Evolutionary conservation across 179 eudicot species (phyloP).

Genomic region (Beta lomatogona): DNA sequence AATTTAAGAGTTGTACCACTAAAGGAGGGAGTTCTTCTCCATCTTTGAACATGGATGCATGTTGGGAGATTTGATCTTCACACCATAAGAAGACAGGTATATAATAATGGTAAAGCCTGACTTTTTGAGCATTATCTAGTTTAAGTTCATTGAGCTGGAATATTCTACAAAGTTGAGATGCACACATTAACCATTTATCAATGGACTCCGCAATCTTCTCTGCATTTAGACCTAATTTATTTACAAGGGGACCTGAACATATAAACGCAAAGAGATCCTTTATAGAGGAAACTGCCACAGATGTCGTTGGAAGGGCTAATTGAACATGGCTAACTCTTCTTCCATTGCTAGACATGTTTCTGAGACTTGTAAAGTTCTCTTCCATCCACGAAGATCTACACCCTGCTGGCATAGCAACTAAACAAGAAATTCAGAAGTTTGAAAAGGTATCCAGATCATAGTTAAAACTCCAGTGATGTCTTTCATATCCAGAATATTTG

Average conservation of each 20-base stretch:
- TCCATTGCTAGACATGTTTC: constrained; percentile 34
- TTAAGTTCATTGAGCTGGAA: constrained; percentile 73
- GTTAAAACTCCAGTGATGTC: neutral
- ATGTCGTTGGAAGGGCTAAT: constrained; percentile 47
- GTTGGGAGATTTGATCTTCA: constrained; percentile 73
- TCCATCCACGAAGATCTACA: constrained; percentile 57
- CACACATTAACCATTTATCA: constrained; percentile 78
- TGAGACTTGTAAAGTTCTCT: constrained; percentile 35
- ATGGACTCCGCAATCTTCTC: constrained; percentile 75
- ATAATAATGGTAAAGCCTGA: constrained; percentile 86
- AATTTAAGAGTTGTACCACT: constrained; percentile 54
- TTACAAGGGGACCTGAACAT: constrained; percentile 81
- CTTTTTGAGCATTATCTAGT: constrained; percentile 76
- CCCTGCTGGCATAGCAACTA: constrained; percentile 29
- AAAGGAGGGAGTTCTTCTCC: constrained; percentile 86
- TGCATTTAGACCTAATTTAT: constrained; percentile 60
- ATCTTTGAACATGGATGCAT: constrained; percentile 65
- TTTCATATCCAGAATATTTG: neutral
- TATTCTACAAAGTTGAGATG: constrained; percentile 68
- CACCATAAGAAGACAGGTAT: constrained; percentile 94
- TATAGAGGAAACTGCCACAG: constrained; percentile 66
- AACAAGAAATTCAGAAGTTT: constrained; percentile 4
- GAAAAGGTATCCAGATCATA: constrained; percentile 1
- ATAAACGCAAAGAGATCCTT: constrained; percentile 78
- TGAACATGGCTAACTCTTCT: constrained; percentile 44